These are phyloP conservation scores for Escallonia herrerae DNA, from an alignment of 129 eudicot species.

Conservation along the genomic window DNA sequence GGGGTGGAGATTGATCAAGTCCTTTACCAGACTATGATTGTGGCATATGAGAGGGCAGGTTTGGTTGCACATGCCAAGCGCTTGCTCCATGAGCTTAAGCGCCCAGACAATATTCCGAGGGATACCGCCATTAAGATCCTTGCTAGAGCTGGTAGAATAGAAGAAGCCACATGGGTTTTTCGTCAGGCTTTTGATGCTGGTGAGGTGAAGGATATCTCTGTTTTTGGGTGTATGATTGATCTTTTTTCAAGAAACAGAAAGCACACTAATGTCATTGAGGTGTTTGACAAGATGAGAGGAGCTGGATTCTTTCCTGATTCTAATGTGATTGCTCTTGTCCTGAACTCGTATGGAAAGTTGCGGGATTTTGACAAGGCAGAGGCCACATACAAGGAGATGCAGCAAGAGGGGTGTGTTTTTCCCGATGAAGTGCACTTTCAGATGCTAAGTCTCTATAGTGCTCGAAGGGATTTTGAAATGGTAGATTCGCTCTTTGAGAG, in stretches of 20 bases:
- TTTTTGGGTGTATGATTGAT: slow-evolving; percentile 71
- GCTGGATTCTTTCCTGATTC: slow-evolving; percentile 67
- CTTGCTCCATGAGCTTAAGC: slow-evolving; percentile 76
- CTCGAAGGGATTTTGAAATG: slow-evolving; percentile 57
- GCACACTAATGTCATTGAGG: slow-evolving; percentile 60
- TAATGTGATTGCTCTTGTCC: slow-evolving; percentile 56
- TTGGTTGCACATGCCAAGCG: slow-evolving; percentile 82
- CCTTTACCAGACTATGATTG: slow-evolving; percentile 90
- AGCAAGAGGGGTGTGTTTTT: slow-evolving; percentile 81
- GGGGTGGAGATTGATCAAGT: slow-evolving; percentile 85
- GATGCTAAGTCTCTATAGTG: slow-evolving; percentile 80
- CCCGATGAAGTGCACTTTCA: slow-evolving; percentile 89
- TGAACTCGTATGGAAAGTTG: slow-evolving; percentile 69
- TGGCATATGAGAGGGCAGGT: slow-evolving; percentile 83
- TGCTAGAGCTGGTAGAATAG: slow-evolving; percentile 82
- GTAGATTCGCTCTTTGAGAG: slow-evolving; percentile 54
- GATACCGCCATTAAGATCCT: slow-evolving; percentile 75
- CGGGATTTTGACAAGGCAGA: slow-evolving; percentile 72
- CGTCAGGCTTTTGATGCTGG: slow-evolving; percentile 76
- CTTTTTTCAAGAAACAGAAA: slow-evolving; percentile 66
- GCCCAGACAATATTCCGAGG: slow-evolving; percentile 75
- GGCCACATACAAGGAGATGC: slow-evolving; percentile 59
- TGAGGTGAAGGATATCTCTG: slow-evolving; percentile 74
- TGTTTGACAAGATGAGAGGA: slow-evolving; percentile 66
- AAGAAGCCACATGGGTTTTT: slow-evolving; percentile 97